Evolutionary conservation across 202 grass and related monocot genomes (phyloP).

Genomic region (Eragrostis tef): DNA sequence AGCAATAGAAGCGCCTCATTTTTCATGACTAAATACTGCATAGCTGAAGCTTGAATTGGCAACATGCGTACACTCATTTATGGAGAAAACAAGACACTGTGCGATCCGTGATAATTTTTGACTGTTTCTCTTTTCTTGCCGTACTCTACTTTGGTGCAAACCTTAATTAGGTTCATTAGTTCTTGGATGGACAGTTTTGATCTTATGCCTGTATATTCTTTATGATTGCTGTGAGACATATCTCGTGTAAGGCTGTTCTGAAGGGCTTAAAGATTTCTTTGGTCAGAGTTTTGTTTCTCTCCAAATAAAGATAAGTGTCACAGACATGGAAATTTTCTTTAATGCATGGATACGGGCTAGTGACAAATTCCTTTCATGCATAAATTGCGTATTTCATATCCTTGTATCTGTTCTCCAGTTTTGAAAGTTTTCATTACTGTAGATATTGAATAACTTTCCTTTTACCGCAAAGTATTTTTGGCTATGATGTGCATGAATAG

Average conservation of each 20-base stretch:
- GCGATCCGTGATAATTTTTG: not conserved
- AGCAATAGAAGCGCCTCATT: slow-evolving; percentile 1
- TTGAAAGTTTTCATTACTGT: not conserved
- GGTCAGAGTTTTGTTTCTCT: not conserved
- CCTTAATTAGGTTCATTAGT: not conserved
- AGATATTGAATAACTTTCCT: not conserved
- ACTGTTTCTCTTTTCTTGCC: not conserved
- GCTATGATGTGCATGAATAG: not conserved
- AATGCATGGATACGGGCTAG: not conserved
- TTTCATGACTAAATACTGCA: slow-evolving; percentile 4
- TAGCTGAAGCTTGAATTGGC: not conserved
- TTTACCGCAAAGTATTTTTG: not conserved
- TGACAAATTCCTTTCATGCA: not conserved
- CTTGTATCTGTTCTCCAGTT: not conserved
- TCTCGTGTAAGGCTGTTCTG: not conserved
- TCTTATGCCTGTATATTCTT: not conserved
- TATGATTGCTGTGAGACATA: not conserved
- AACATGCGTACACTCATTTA: slow-evolving; percentile 13
- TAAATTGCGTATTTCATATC: not conserved
- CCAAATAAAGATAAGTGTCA: slow-evolving; percentile 3
- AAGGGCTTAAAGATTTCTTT: not conserved
- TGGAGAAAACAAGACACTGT: slow-evolving; percentile 7
- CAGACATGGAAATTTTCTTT: not conserved
- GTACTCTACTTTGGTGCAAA: not conserved
- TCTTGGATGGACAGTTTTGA: not conserved